Evolutionary conservation across 2,329 filamentous ascomycete species (phyloP).

Genomic region (Davidsoniella neocaledoniae): DNA sequence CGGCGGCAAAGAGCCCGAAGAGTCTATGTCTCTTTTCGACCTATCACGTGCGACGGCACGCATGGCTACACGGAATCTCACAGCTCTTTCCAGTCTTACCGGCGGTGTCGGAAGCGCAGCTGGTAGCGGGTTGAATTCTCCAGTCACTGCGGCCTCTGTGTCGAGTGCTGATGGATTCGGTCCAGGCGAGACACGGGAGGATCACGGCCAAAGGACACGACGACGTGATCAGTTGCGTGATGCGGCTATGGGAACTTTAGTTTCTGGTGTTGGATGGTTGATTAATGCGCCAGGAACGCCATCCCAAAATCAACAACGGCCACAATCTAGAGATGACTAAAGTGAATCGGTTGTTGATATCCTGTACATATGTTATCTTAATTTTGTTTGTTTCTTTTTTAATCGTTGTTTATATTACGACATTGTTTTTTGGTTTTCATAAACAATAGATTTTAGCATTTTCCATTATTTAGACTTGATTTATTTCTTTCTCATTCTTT

Average conservation of each 20-base stretch:
- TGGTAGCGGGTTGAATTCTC: neutral
- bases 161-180: slow-evolving; percentile 15
- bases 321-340: neutral
- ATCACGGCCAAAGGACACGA: slow-evolving; percentile 23
- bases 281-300: slow-evolving; percentile 21
- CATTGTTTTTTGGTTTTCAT: too few species aligned
- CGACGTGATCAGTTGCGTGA: slow-evolving; percentile 58
- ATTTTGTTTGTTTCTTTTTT: too few species aligned
- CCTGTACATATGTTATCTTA: too few species aligned
- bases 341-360: too few species aligned
- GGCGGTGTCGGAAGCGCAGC: neutral
- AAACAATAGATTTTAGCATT: too few species aligned
- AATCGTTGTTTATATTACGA: too few species aligned
- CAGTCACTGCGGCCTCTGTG: slow-evolving; percentile 18
- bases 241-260: slow-evolving; percentile 48
- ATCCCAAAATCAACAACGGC: slow-evolving; percentile 1
- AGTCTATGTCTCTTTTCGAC: slow-evolving; percentile 49
- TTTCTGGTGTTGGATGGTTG: slow-evolving; percentile 51
- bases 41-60: slow-evolving; percentile 43
- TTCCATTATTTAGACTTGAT: too few species aligned
- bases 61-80: slow-evolving; percentile 40
- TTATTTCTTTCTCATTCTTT: too few species aligned
- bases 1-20: slow-evolving; percentile 28
- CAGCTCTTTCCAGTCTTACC: slow-evolving; percentile 33
- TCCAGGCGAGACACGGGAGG: neutral